Base-by-base conservation (phyloP, 2,329 filamentous ascomycete species). In the Fusarium pseudocircinatum region DNA sequence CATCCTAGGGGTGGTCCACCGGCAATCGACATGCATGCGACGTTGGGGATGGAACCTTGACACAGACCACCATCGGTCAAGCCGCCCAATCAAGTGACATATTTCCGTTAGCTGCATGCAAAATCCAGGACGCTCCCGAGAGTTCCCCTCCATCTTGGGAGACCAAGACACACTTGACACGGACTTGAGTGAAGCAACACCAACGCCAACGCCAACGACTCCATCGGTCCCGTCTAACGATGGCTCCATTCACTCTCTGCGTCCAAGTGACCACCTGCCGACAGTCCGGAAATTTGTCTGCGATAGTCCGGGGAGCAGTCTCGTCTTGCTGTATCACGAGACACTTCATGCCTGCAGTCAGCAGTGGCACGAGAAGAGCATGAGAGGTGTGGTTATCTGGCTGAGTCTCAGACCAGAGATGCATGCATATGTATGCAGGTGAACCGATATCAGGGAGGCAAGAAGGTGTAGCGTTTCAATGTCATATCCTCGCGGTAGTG, bases 21-120 rank as follows among this genome's bases (percentile, higher is more conserved):
- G 69, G 53, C 52, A 76, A 75, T 77, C 66, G 65, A 68, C 65
- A 63, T 71, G 64, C 65, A 73, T 58, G 53, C 60, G 46, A 49
- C 37, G n/a, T 52, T 50, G 56, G 30, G 30, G 52, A 59, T 49
- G 37, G 49, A 58, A 26, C 26, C 46, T 39, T 50, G 52, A 65
- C 61, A 67, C 65, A 53, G 60, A 66, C 74, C 69, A 73, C 37
- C 42, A 44, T 63, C 64, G 68, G 66, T 42, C 56, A 46, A 56
- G 50, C 56, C 47, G 44, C 43, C 75, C 75, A 78, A 77, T 77
- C 75, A 78, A 36, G 56, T 66, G 50, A 53, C 56, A 53, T 43
- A 20, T 44, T 59, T 50, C 26, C 52, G 50, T 58, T 68, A 70
- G 75, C 62, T 70, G 75, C 65, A 75, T 75, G 72, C 74, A 75